phyloP scores from a whole-genome alignment of 73 alveolate genomes.

The Paramecium biaurelia region DNA sequence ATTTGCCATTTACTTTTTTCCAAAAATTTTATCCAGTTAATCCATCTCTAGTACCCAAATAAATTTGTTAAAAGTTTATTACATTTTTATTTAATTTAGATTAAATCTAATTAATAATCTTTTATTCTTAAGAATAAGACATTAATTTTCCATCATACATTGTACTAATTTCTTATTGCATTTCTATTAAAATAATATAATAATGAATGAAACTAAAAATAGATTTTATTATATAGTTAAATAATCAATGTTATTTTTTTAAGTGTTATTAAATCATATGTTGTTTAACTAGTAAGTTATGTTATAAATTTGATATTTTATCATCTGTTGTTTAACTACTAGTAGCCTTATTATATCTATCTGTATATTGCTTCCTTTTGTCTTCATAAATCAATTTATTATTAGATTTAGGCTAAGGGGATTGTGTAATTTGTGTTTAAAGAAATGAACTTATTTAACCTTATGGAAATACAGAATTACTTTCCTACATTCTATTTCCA shows the following conservation, averaged over 20 bases:
- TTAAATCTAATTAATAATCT: neutral
- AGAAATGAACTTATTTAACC: neutral
- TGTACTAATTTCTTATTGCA: too few relatives aligned
- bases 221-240: too few relatives aligned
- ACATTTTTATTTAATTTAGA: neutral
- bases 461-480: neutral
- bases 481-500: neutral
- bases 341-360: neutral
- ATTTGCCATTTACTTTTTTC: neutral
- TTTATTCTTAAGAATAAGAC: neutral
- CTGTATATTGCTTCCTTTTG: neutral
- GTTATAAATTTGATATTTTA: neutral
- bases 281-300: neutral
- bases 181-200: too few relatives aligned
- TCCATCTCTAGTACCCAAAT: neutral
- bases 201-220: too few relatives aligned
- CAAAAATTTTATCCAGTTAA: neutral
- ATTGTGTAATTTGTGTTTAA: neutral
- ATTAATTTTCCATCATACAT: neutral
- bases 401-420: neutral
- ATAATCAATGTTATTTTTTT: neutral
- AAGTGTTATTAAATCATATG: neutral
- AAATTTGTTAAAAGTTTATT: neutral
- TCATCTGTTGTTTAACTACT: neutral
- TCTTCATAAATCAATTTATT: constrained; percentile 4